Base-by-base conservation (phyloP, 2,329 filamentous ascomycete genomes). In the Metarhizium rileyi region DNA sequence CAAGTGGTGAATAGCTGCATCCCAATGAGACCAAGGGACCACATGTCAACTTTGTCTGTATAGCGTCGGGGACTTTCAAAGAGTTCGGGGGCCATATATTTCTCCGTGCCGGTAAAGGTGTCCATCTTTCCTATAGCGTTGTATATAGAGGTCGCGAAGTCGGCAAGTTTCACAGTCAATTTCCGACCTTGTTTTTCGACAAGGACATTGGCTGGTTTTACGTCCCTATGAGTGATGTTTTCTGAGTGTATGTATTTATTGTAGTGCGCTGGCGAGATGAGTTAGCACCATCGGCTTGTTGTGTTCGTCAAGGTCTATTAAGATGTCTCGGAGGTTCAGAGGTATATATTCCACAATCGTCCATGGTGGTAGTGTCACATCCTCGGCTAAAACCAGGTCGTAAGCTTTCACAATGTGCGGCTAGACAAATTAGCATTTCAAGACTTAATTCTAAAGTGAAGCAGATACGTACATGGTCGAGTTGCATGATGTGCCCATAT, bases 321-420 rank as follows among this genome's bases (percentile, higher is more conserved):
- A 35, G n/a, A 41, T 27, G 10, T 50, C 48, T 12, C 48, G 30
- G 25, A 52, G n/a, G n/a, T n/a, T n/a, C n/a, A 38, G n/a, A n/a
- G 51, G 48, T 16, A 52, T 41, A 26, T 52, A 52, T 44, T 52
- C 51, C 12, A 52, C n/a, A 30, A 52, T 52, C 51, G 48, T 52
- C 51, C 44, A 50, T n/a, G n/a, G n/a, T n/a, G n/a, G n/a, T n/a
- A n/a, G n/a, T n/a, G n/a, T n/a, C n/a, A n/a, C n/a, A n/a, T n/a
- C n/a, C n/a, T n/a, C n/a, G n/a, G n/a, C n/a, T n/a, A n/a, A n/a
- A n/a, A n/a, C n/a, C n/a, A n/a, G n/a, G n/a, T n/a, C n/a, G n/a
- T n/a, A n/a, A n/a, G n/a, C n/a, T n/a, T n/a, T n/a, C n/a, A n/a
- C n/a, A n/a, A n/a, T n/a, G n/a, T n/a, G n/a, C n/a, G n/a, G n/a